Evolutionary conservation across 495 filamentous ascomycete genomes (phyloP), one percentile per base, ranked within the genome.

Genomic region (Opeltia flavorubescens): DNA sequence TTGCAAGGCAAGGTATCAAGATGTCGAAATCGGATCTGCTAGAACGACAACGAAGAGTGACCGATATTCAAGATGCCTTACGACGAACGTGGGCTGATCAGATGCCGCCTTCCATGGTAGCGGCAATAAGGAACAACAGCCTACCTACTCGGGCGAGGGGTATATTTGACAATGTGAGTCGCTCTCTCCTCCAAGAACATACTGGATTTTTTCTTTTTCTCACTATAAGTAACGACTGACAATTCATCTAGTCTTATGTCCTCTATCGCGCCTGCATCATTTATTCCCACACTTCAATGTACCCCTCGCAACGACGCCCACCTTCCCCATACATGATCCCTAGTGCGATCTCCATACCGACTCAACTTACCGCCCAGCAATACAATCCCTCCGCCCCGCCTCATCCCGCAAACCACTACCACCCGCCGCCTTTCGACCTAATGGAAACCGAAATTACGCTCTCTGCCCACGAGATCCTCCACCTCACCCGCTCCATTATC

Each of bases 221-320:
- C 40, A 20, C 23, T 55, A 29, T 48, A 56, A 20, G 21, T 52
- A 2, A 23, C 18, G 18, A 48, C 50, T 36, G 15, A 26, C 3
- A 11, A n/a, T 20, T 38, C 5, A 33, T 12, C 38, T n/a, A 74
- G 68, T 59, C 66, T 5, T 62, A 62, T 8, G 59, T 66, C 15
- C 60, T 77, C 0, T 73, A 70, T 54, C 69, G 71, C 36, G 62
- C 62, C n/a, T 68, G 61, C 35, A 55, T 72, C 4, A 62, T 76
- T 21, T 72, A 72, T 50, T 69, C 69, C 24, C 65, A 66, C 43
- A 72, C 67, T 7, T 69, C 66, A 54, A 67, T 75, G 58, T 72
- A 66, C 61, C 59, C 64, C 4, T 58, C 59, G 13, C 75, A 78
- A 53, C 59, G 66, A 9, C 59, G 69, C n/a, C n/a, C n/a, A n/a